phyloP scores from a whole-genome alignment of 768 basidiomycete species.

The Leccinum incarnatum region DNA sequence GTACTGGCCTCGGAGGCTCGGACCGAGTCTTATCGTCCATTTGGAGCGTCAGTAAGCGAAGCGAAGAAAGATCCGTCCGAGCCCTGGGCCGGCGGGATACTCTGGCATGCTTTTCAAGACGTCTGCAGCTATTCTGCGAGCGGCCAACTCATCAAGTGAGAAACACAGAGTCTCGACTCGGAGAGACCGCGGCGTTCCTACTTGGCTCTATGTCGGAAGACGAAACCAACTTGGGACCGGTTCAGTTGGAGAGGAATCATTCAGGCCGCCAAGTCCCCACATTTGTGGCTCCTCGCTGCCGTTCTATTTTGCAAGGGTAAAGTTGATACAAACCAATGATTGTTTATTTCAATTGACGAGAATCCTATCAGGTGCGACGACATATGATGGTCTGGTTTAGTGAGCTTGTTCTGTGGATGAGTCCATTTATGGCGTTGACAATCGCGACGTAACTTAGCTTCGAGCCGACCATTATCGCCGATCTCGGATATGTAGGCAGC shows the following conservation, averaged over 20 bases:
- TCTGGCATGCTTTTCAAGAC: too few species aligned
- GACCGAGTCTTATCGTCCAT: too few species aligned
- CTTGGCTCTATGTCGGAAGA: constrained; percentile 38
- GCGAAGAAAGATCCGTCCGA: too few species aligned
- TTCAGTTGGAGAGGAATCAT: constrained; percentile 60
- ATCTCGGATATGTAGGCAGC: constrained; percentile 53
- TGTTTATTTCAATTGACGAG: not conserved
- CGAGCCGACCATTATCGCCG: constrained; percentile 66
- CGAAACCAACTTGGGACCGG: constrained; percentile 33
- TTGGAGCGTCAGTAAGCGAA: too few species aligned
- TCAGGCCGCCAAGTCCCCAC: constrained; percentile 47
- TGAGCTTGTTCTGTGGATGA: constrained; percentile 8
- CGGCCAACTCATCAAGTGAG: too few species aligned
- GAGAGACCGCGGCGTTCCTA: too few species aligned
- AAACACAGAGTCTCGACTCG: too few species aligned
- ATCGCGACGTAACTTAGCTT: constrained; percentile 44
- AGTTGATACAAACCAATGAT: constrained; percentile 1
- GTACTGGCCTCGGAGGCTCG: too few species aligned
- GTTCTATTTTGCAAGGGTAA: constrained; percentile 53
- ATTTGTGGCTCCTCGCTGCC: constrained; percentile 45
- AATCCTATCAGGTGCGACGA: constrained; percentile 13
- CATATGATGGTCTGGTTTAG: constrained; percentile 20
- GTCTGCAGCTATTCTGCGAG: too few species aligned
- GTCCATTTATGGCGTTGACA: constrained; percentile 33
- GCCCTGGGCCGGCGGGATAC: too few species aligned